phyloP scores from a whole-genome alignment of 768 basidiomycete genomes.

The Suillus placidus region DNA sequence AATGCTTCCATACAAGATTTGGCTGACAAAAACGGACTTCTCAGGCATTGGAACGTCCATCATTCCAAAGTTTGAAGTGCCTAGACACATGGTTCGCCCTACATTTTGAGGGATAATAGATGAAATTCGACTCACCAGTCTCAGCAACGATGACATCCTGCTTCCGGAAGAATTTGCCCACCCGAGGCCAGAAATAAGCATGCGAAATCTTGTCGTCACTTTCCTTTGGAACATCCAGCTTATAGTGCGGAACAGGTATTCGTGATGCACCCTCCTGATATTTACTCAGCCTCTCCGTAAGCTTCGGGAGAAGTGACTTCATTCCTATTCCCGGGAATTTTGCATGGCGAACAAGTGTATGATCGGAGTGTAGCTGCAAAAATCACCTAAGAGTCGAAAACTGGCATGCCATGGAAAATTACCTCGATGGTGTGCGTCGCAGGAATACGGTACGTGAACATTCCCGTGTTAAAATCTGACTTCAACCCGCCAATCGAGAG shows the following conservation, averaged over 20 bases:
- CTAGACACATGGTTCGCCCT: slow-evolving; percentile 27
- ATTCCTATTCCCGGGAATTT: slow-evolving; percentile 69
- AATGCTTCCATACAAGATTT: slow-evolving; percentile 91
- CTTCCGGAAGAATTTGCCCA: slow-evolving; percentile 69
- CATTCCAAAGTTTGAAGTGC: slow-evolving; percentile 85
- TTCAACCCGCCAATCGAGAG: slow-evolving; percentile 71
- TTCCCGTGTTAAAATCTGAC: slow-evolving; percentile 88
- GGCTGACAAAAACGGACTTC: slow-evolving; percentile 64
- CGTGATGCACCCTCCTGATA: slow-evolving; percentile 43
- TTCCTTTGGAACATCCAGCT: slow-evolving; percentile 51
- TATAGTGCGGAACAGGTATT: slow-evolving; percentile 48
- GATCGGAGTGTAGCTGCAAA: slow-evolving; percentile 71
- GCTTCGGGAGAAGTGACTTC: slow-evolving; percentile 75
- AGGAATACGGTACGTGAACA: slow-evolving; percentile 77
- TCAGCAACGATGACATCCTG: slow-evolving; percentile 84
- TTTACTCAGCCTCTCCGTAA: slow-evolving; percentile 55
- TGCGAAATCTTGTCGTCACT: slow-evolving; percentile 64
- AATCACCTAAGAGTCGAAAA: slow-evolving; percentile 4
- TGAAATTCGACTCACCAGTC: slow-evolving; percentile 55
- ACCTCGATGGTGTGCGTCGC: slow-evolving; percentile 66
- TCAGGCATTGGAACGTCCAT: slow-evolving; percentile 78
- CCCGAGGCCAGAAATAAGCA: slow-evolving; percentile 81
- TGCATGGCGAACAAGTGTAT: slow-evolving; percentile 67
- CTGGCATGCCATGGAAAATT: slow-evolving; percentile 6
- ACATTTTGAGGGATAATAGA: not conserved